phyloP scores from a whole-genome alignment of 2,329 filamentous ascomycete genomes.

The Beauveria sp. region DNA sequence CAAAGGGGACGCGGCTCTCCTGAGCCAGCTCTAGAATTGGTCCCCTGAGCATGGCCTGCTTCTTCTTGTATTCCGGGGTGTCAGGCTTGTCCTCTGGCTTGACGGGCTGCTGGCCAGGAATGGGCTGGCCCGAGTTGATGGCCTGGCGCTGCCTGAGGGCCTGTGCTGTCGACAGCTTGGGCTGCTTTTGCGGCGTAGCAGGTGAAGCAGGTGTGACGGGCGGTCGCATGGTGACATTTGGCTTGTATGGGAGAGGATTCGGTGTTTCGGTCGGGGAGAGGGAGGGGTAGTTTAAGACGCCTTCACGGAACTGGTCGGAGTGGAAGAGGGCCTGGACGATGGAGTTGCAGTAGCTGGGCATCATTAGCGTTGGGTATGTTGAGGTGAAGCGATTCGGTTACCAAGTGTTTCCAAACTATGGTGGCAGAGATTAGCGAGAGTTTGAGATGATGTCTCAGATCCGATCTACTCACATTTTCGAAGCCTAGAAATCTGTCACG shows the following conservation, averaged over 20 bases:
- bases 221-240: constrained; percentile 55
- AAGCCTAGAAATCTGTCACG: constrained; percentile 98
- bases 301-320: constrained; percentile 86
- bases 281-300: constrained; percentile 84
- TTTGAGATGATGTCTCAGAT: constrained; percentile 8
- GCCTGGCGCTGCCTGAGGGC: constrained; percentile 49
- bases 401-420: constrained; percentile 95
- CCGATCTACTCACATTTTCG: constrained; percentile 70
- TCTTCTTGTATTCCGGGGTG: constrained; percentile 96
- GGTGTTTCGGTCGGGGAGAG: constrained; percentile 63
- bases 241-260: constrained; percentile 47
- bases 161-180: constrained; percentile 48
- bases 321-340: constrained; percentile 97
- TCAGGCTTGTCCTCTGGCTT: constrained; percentile 89
- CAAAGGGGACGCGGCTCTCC: constrained; percentile 72
- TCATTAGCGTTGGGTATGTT: constrained; percentile 9
- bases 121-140: constrained; percentile 45
- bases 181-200: constrained; percentile 30
- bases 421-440: constrained; percentile 26
- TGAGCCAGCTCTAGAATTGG: constrained; percentile 79
- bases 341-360: constrained; percentile 85
- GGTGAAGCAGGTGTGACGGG: constrained; percentile 42
- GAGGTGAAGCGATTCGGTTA: constrained; percentile 34
- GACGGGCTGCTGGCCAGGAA: constrained; percentile 44
- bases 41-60: constrained; percentile 79